A percentile compares a stretch with the other conserved stretches of the same genome.
Evolutionary conservation across 345 rosid genomes (phyloP).

Genomic region (Microthlaspi erraticum): DNA sequence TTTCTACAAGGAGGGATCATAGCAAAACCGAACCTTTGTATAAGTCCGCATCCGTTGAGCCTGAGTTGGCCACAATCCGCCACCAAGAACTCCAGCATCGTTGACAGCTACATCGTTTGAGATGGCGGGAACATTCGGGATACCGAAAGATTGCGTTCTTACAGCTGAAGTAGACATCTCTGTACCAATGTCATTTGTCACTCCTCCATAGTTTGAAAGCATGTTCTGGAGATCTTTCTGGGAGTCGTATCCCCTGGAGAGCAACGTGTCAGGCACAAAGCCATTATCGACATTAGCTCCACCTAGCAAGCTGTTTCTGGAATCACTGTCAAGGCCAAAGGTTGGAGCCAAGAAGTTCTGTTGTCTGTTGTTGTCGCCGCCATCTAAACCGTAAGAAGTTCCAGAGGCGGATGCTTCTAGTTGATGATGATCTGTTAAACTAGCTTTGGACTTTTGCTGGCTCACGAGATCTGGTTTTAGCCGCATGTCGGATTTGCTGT

Average conservation of each 20-base stretch:
- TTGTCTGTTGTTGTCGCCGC: slow-evolving; percentile 59
- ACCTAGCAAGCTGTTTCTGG: slow-evolving; percentile 67
- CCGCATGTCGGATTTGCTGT: slow-evolving; percentile 59
- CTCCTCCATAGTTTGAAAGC: slow-evolving; percentile 79
- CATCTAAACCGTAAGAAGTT: slow-evolving; percentile 90
- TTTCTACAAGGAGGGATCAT: slow-evolving; percentile 3
- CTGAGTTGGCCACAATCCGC: slow-evolving; percentile 84
- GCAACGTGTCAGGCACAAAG: slow-evolving; percentile 75
- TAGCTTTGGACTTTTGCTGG: slow-evolving; percentile 68
- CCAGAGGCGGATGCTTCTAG: slow-evolving; percentile 92
- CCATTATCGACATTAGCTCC: slow-evolving; percentile 62
- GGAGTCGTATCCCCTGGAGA: slow-evolving; percentile 88
- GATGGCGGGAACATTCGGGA: slow-evolving; percentile 80
- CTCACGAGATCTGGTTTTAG: slow-evolving; percentile 56
- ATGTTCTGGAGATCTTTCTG: slow-evolving; percentile 96
- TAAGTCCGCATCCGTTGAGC: slow-evolving; percentile 91
- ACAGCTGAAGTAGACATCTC: slow-evolving; percentile 88
- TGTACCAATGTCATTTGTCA: slow-evolving; percentile 82
- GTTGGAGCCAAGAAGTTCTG: slow-evolving; percentile 75
- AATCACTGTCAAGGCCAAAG: slow-evolving; percentile 77
- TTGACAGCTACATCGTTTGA: slow-evolving; percentile 75
- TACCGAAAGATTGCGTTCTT: slow-evolving; percentile 89
- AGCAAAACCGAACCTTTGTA: slow-evolving; percentile 70
- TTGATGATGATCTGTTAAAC: slow-evolving; percentile 82
- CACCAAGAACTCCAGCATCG: slow-evolving; percentile 76